These are phyloP conservation scores for Penicillium psychrofluorescens DNA, from an alignment of 495 filamentous ascomycete species.

Conservation along the genomic window DNA sequence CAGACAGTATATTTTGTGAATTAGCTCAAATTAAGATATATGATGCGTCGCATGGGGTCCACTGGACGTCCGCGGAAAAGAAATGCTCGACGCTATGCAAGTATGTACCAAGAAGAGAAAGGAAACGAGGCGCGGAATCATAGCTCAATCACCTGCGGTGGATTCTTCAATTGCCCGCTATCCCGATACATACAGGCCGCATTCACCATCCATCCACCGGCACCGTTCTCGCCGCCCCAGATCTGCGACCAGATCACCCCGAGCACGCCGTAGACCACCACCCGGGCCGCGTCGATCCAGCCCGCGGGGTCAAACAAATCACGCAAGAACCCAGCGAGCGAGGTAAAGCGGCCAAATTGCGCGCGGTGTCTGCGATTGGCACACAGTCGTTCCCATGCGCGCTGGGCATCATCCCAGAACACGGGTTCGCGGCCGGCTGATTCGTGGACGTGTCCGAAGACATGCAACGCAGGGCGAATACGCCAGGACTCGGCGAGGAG, in stretches of 20 bases:
- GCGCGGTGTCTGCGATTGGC: slow-evolving; percentile 25
- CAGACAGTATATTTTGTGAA: too few species aligned
- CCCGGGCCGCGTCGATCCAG: slow-evolving; percentile 56
- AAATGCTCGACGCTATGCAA: not conserved
- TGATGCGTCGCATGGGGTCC: too few species aligned
- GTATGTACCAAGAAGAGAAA: not conserved
- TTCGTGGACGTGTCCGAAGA: slow-evolving; percentile 86
- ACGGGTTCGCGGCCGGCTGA: slow-evolving; percentile 54
- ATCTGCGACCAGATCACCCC: slow-evolving; percentile 64
- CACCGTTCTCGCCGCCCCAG: slow-evolving; percentile 54
- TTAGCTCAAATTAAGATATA: too few species aligned
- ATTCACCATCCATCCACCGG: slow-evolving; percentile 63
- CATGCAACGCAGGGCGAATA: slow-evolving; percentile 69
- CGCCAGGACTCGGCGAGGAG: slow-evolving; percentile 73
- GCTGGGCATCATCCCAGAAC: slow-evolving; percentile 74
- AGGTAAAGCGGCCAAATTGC: slow-evolving; percentile 11
- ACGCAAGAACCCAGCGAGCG: slow-evolving; percentile 36
- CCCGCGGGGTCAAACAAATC: slow-evolving; percentile 45
- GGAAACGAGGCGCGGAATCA: slow-evolving; percentile 6
- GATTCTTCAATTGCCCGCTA: slow-evolving; percentile 57
- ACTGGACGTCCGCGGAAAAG: too few species aligned
- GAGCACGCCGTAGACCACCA: slow-evolving; percentile 55
- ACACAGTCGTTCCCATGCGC: slow-evolving; percentile 58
- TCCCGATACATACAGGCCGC: slow-evolving; percentile 65
- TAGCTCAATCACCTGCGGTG: slow-evolving; percentile 51